Percentiles rank a stretch among this genome's conserved stretches.
Conservation (phyloP, 352 stramenopile species). For the Halophytophthora batemanensis region DNA sequence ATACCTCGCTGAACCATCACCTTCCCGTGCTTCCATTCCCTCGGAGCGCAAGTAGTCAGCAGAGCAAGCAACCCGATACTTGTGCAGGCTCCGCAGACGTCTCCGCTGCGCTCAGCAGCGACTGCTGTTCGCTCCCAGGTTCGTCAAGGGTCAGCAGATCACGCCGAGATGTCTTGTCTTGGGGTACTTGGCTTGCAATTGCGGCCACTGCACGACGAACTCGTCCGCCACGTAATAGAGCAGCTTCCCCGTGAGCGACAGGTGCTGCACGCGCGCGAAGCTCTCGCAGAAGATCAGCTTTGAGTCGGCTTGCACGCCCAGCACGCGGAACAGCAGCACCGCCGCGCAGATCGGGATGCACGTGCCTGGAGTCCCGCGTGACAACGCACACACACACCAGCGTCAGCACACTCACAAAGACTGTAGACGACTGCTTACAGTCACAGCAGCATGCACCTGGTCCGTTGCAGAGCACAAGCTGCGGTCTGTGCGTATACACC, state of each 20-base stretch:
- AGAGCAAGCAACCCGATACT: no score
- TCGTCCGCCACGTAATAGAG: constrained; percentile 92
- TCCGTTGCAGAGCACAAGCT: constrained; percentile 93
- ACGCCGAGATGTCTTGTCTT: constrained; percentile 84
- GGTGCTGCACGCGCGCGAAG: constrained; percentile 90
- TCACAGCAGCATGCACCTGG: constrained; percentile 40
- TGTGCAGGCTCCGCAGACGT: no score
- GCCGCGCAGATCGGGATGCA: constrained; percentile 91
- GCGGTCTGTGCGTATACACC: constrained; percentile 70
- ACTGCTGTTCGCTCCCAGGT: not conserved
- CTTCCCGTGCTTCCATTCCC: no score
- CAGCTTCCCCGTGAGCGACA: constrained; percentile 92
- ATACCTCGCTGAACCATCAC: no score
- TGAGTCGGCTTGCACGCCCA: constrained; percentile 58
- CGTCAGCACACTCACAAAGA: constrained; percentile 20
- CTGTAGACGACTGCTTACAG: no score
- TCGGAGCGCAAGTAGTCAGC: no score
- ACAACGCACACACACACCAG: constrained; percentile 1
- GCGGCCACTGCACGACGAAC: constrained; percentile 94
- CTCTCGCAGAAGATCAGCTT: constrained; percentile 94
- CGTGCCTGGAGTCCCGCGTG: no score
- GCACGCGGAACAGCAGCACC: constrained; percentile 81
- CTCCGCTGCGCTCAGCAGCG: no score
- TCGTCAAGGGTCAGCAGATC: constrained; percentile 58
- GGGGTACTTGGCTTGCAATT: constrained; percentile 83